Base-by-base conservation (phyloP, 2,329 filamentous ascomycete genomes). In the Chaetomium globosum region DNA sequence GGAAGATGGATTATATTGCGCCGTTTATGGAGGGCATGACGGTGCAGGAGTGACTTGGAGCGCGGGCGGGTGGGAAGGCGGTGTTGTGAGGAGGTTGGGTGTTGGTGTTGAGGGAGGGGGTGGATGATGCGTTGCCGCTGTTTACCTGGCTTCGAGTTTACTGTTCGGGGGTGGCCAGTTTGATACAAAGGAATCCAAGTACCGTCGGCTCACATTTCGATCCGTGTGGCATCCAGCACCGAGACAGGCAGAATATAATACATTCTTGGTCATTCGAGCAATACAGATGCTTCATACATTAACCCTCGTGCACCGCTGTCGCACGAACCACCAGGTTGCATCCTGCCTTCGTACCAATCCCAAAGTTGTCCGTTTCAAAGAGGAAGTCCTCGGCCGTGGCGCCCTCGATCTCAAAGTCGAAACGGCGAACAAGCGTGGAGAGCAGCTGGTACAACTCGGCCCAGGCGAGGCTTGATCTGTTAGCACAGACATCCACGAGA, bases 391-490 rank as follows among this genome's bases (percentile, higher is more conserved):
- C 49, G 13, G 49, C 13, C 13, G 49, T 52, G 2, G 49, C 49
- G 3, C 49, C 49, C 49, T 28, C 23, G 4, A 52, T 8, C 21
- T 26, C 23, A 16, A 52, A 52, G 12, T 52, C 49, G 9, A 52
- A 52, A 16, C 49, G 49, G 10, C 26, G 49, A 3, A 52, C 6
- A 1, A 52, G 49, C 4, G 49, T 28, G 4, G 49, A 26, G 26
- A 52, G 49, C 6, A 52, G 26, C 26, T 28, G 23, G 49, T 52
- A 52, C 49, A 52, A 28, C 23, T 52, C 49, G 10, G 49, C 49
- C 49, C 49, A 52, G 12, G 49, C 49, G 4, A 52, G 49, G 16
- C 49, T 52, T 12, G 4, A 28, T 26, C 21, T 21, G 48, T 49
- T 26, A 49, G 48, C 48, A 26, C 13, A 13, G 48, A 4, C 26